Base-by-base conservation (phyloP, 306 rosid species). In the Calophaca sinica region DNA sequence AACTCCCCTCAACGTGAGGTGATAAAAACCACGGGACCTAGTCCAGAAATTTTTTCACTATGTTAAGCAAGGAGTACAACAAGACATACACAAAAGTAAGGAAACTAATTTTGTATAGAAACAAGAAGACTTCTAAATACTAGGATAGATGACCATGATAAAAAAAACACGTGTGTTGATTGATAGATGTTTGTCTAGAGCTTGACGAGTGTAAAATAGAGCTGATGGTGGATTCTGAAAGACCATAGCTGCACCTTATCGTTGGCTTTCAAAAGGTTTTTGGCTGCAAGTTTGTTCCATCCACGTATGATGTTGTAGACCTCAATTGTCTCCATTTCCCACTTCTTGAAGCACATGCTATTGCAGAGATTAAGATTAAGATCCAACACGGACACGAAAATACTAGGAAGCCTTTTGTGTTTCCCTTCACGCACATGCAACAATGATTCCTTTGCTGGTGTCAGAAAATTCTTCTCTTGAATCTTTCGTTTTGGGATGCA, bases 171-270 rank as follows among this genome's bases (percentile, higher is more conserved):
- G n/a, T n/a, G n/a, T n/a, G n/a, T n/a, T n/a, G n/a, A n/a, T n/a
- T n/a, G n/a, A n/a, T n/a, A n/a, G n/a, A n/a, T n/a, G n/a, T n/a
- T 54, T 26, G 2, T 5, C 7, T 55, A 8, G n/a, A 67, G 58
- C 42, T 67, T 67, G 44, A 67, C 44, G 1, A 67, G n/a, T 28
- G 72, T 58, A 31, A 67, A 67, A 15, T 33, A 3, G n/a, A 67
- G 72, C 0, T 48, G 5, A 2, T 5, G 0, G 1, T n/a, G 11
- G 3, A 12, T 6, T 48, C 72, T 67, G n/a, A 67, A 67, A 31
- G 58, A 67, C 72, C 72, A 67, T 2, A 46, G 33, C 32, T 67
- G 72, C 31, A 67, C 44, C 29, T 3, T 49, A 4, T 11, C 7
- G 0, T 48, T n/a, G 2, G 2, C 7, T 31, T 31, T 0, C 3